Evolutionary conservation across 1,284 basidiomycete species (phyloP), one percentile per base, ranked within the genome.

Genomic region (Retiboletus flavoniger): DNA sequence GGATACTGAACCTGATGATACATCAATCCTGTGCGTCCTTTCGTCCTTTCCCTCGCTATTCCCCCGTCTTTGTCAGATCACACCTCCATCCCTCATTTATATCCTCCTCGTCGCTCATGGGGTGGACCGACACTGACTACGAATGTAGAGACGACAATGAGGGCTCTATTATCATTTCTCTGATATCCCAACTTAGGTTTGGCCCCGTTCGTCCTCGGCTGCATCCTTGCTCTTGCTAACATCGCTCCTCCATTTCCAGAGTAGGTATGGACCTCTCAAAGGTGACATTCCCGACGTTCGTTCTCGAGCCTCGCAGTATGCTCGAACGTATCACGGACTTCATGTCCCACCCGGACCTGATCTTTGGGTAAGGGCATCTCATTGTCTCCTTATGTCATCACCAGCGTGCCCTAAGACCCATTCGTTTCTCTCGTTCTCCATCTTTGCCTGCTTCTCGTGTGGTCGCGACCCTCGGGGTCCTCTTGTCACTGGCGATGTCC

Each of bases 241-340:
- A 29, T 45, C 43, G 39, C 47, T 6, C 28, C 39, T 46, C 50
- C 35, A 42, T 54, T 50, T 56, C 55, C 68, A 92, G 89, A 72
- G 87, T 91, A 61, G 95, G 96, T 42, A 98, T 98, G 95, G 95
- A 98, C 75, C 82, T 98, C 50, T 88, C 86, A 62, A 91, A 93
- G 73, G 93, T 98, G 59, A 94, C 95, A 16, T 89, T 93, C 71
- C 91, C 90, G 43, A 97, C 94, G 0, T 98, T 98, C 65, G 95
- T 98, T 0, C 83, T 98, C 54, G 95, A 98, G 73, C 94, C 94
- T 7, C 79, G 94, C 64, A 91, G 89, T 65, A 92, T 97, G 87
- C 82, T 96, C 49, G 95, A 98, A 76, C 86, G 95, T 62, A 95
- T 98, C 68, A 97, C 95, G 39, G 97, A 99, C 78, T 99, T 99